phyloP scores from a whole-genome alignment of 371 early-diverging fungal genomes.

The Sporodiniella umbellata region DNA sequence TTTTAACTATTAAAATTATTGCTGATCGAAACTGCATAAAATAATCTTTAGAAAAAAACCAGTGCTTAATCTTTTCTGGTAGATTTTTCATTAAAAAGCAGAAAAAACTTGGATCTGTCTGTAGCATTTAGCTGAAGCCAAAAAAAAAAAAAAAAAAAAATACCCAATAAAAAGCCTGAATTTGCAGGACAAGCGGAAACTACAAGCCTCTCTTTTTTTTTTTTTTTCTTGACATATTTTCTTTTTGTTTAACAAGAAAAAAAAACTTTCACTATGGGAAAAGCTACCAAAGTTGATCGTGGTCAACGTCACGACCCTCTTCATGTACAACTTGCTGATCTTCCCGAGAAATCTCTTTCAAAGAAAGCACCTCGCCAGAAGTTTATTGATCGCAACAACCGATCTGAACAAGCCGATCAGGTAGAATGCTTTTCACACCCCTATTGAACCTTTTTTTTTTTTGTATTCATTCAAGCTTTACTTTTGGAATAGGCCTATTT shows the following conservation, averaged over 20 bases:
- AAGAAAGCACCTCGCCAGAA: conserved; percentile 59
- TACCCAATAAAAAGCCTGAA: too few relatives aligned
- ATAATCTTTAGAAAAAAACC: too few relatives aligned
- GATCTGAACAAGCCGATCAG: conserved; percentile 44
- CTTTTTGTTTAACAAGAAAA: not conserved
- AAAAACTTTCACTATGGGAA: conserved; percentile 26
- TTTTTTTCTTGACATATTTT: conserved; percentile 1
- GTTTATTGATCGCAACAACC: conserved; percentile 56
- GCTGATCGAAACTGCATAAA: too few relatives aligned
- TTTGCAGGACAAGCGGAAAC: not conserved
- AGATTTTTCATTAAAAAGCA: too few relatives aligned
- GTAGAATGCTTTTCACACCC: conserved; percentile 10
- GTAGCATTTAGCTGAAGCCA: too few relatives aligned
- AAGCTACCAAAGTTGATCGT: conserved; percentile 27
- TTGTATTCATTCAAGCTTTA: too few relatives aligned
- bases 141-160: too few relatives aligned
- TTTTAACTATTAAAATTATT: too few relatives aligned
- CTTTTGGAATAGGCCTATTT: conserved; percentile 76
- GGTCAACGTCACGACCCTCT: conserved; percentile 74
- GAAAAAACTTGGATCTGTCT: too few relatives aligned
- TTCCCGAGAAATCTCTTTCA: conserved; percentile 41
- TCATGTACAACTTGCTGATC: conserved; percentile 68
- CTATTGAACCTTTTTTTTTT: not conserved
- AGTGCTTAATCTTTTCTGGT: too few relatives aligned
- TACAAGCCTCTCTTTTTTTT: conserved; percentile 5